Evolutionary conservation across 23 red algal genomes (phyloP).

Genomic region (Rhodosorus marinus): DNA sequence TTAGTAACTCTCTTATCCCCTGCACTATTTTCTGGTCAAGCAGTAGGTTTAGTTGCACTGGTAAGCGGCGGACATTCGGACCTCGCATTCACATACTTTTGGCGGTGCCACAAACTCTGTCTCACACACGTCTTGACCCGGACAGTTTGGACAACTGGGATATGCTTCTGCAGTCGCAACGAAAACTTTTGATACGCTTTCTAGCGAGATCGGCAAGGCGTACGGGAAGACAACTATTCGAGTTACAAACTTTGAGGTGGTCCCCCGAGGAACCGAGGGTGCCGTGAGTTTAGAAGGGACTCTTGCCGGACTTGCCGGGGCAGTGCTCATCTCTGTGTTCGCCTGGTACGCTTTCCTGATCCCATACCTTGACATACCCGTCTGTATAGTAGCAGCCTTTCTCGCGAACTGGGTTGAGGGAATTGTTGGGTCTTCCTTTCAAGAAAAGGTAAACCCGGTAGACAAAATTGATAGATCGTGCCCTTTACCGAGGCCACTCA

Average conservation of each 20-base stretch:
- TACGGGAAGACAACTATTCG: conserved; percentile 67
- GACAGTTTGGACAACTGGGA: conserved; percentile 11
- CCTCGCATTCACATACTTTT: too few species aligned
- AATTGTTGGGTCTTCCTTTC: conserved; percentile 48
- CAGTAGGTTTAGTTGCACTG: too few species aligned
- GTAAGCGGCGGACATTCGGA: too few species aligned
- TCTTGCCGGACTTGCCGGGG: conserved; percentile 20
- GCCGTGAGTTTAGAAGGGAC: conserved; percentile 84
- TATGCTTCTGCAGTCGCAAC: conserved; percentile 43
- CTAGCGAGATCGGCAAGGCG: conserved; percentile 89
- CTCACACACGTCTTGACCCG: too few species aligned
- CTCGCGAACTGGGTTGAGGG: conserved; percentile 52
- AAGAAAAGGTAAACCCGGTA: conserved; percentile 28
- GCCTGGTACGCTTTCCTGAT: conserved; percentile 22
- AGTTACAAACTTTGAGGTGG: conserved; percentile 39
- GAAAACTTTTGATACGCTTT: conserved; percentile 70
- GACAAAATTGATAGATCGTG: neutral
- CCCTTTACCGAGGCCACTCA: too few species aligned
- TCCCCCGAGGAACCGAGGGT: conserved; percentile 70
- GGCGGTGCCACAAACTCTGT: too few species aligned
- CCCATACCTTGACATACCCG: neutral
- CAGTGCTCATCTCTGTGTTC: conserved; percentile 18
- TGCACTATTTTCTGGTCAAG: too few species aligned
- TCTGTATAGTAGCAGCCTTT: conserved; percentile 21
- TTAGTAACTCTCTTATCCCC: too few species aligned